phyloP scores from a whole-genome alignment of 106 monocot genomes.

The Hemerocallis citrina region DNA sequence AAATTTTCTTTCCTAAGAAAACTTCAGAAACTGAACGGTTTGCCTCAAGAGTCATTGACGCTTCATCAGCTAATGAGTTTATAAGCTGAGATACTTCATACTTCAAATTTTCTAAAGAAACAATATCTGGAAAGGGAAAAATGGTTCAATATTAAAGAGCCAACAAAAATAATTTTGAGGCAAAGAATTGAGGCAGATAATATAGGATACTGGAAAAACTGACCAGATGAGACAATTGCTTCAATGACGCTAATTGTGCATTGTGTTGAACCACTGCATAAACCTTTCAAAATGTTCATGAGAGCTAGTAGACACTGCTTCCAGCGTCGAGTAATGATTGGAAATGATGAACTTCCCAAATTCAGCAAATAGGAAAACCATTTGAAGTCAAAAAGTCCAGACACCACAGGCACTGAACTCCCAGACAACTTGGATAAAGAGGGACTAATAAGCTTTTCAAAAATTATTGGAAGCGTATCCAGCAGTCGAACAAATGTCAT shows the following conservation, averaged over 20 bases:
- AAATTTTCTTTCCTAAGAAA: conserved; percentile 2
- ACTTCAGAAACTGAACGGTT: conserved; percentile 18
- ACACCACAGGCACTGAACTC: background rate
- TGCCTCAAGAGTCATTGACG: background rate
- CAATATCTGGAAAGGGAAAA: conserved; percentile 41
- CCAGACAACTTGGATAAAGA: conserved; percentile 5
- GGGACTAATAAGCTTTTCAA: conserved; percentile 44
- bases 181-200: background rate
- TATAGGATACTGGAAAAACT: conserved; percentile 11
- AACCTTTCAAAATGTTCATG: conserved; percentile 43
- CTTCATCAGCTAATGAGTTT: conserved; percentile 28
- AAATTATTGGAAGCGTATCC: conserved; percentile 62
- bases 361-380: conserved; percentile 73
- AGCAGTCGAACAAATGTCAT: conserved; percentile 88
- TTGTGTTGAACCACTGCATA: conserved; percentile 8
- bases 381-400: conserved; percentile 29
- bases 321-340: conserved; percentile 74
- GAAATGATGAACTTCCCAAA: conserved; percentile 81
- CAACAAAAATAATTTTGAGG: background rate
- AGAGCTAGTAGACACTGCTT: conserved; percentile 56
- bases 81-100: conserved; percentile 36
- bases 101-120: conserved; percentile 46
- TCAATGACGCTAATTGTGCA: conserved; percentile 32
- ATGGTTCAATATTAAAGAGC: conserved; percentile 10
- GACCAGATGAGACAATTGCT: conserved; percentile 48